Conservation (phyloP, 331 rosid species). For the Phaseolus coccineus region DNA sequence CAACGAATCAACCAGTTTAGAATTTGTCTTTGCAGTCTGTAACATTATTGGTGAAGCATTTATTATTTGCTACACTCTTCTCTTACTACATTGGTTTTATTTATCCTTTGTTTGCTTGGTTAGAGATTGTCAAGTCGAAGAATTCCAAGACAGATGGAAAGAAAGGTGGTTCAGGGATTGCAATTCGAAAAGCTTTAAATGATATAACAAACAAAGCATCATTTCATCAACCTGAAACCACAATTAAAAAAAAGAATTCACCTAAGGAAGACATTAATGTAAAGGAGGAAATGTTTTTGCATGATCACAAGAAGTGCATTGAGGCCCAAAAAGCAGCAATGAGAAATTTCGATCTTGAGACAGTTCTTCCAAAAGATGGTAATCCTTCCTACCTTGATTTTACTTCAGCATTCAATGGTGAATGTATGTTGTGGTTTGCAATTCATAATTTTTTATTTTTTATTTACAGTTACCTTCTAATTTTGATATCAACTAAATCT, state of each 20-base stretch:
- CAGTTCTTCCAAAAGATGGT: conserved; percentile 59
- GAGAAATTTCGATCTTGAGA: conserved; percentile 46
- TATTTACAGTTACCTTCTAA: background rate
- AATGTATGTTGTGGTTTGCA: background rate
- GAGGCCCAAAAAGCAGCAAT: conserved; percentile 43
- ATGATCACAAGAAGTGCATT: conserved; percentile 63
- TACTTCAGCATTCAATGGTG: background rate
- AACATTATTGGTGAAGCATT: background rate
- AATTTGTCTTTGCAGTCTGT: conserved; percentile 18
- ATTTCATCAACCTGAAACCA: conserved; percentile 35
- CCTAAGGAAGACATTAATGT: conserved; percentile 56
- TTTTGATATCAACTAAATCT: background rate
- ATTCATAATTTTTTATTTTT: background rate
- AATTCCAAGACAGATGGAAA: conserved; percentile 44
- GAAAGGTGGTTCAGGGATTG: conserved; percentile 45
- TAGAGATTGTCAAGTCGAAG: conserved; percentile 50
- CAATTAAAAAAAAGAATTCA: conserved; percentile 47
- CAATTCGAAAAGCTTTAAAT: conserved; percentile 60
- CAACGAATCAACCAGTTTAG: conserved; percentile 4
- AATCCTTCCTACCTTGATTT: conserved; percentile 3
- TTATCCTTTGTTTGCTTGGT: conserved; percentile 12
- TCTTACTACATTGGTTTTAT: conserved; percentile 16
- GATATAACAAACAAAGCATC: conserved; percentile 63
- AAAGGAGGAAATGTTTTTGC: conserved; percentile 63
- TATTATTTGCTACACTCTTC: background rate